Conservation (phyloP, 169 alveolate species). For the Plasmodium coatneyi region DNA sequence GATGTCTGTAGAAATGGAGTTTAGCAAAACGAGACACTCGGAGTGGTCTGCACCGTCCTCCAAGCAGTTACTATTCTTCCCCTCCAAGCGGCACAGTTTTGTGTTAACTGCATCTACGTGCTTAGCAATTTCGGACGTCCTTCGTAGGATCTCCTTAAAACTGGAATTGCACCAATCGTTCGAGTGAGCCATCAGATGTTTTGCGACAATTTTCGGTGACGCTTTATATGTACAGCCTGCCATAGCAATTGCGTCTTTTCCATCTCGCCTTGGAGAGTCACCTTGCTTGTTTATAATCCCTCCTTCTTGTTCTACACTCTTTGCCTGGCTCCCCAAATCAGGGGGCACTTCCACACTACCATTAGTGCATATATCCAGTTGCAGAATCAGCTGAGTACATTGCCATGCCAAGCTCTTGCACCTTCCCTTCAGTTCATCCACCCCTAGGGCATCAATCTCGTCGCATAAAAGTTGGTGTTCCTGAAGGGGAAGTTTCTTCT, state of each 20-base stretch:
- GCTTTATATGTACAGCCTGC: not conserved
- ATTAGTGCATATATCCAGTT: not conserved
- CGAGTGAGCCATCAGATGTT: not conserved
- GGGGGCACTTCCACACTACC: not conserved
- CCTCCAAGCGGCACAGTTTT: not conserved
- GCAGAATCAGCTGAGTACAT: not conserved
- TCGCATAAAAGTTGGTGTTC: not conserved
- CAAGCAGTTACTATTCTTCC: not conserved
- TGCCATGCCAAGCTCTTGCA: constrained; percentile 1
- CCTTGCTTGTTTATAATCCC: not conserved
- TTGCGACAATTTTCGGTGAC: not conserved
- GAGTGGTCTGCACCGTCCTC: not conserved
- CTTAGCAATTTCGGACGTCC: constrained; percentile 13
- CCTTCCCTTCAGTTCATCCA: not conserved
- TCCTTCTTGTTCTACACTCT: not conserved
- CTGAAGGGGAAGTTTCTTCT: not conserved
- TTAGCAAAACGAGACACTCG: constrained; percentile 6
- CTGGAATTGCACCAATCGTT: not conserved
- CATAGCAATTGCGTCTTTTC: not conserved
- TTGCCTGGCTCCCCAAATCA: not conserved
- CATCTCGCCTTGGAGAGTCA: not conserved
- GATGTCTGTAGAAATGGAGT: constrained; percentile 14
- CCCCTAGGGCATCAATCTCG: constrained; percentile 1
- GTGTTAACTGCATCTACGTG: constrained; percentile 17
- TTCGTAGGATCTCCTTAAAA: constrained; percentile 16